phyloP scores from a whole-genome alignment of 2,329 filamentous ascomycete species.

The Knufia fluminis region DNA sequence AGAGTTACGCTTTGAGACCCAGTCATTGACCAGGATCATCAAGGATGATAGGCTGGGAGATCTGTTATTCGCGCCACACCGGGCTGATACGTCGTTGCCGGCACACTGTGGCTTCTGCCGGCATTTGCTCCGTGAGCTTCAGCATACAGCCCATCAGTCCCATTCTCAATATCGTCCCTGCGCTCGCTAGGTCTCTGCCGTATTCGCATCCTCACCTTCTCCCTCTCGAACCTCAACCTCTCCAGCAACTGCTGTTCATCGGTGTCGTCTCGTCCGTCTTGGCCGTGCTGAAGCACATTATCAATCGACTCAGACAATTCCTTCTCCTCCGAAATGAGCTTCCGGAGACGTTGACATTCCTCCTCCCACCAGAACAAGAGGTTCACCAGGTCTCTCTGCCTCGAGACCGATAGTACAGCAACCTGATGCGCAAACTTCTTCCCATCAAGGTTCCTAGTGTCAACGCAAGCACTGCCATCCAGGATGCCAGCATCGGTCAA shows the following conservation, averaged over 20 bases:
- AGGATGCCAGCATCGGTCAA: constrained; percentile 13
- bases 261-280: neutral
- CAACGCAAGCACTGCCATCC: constrained; percentile 11
- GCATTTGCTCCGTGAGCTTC: neutral
- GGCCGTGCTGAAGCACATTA: neutral
- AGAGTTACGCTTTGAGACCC: too few relatives aligned
- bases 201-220: constrained; percentile 18
- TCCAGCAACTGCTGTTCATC: constrained; percentile 9
- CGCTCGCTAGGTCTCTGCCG: constrained; percentile 17
- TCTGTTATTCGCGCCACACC: too few relatives aligned
- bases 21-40: too few relatives aligned
- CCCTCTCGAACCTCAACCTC: constrained; percentile 17
- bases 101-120: neutral
- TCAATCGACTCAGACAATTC: constrained; percentile 10
- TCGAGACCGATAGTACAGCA: constrained; percentile 11
- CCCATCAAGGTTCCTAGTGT: constrained; percentile 15
- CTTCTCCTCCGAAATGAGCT: constrained; percentile 15
- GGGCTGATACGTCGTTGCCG: too few relatives aligned
- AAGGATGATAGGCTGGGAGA: too few relatives aligned
- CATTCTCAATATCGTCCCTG: constrained; percentile 14
- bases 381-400: constrained; percentile 15
- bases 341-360: constrained; percentile 17
- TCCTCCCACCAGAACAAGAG: constrained; percentile 21
- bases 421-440: constrained; percentile 16
- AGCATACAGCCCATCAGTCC: neutral